Base-by-base conservation (phyloP, 1,284 basidiomycete genomes). In the Hymenochaete sp. region DNA sequence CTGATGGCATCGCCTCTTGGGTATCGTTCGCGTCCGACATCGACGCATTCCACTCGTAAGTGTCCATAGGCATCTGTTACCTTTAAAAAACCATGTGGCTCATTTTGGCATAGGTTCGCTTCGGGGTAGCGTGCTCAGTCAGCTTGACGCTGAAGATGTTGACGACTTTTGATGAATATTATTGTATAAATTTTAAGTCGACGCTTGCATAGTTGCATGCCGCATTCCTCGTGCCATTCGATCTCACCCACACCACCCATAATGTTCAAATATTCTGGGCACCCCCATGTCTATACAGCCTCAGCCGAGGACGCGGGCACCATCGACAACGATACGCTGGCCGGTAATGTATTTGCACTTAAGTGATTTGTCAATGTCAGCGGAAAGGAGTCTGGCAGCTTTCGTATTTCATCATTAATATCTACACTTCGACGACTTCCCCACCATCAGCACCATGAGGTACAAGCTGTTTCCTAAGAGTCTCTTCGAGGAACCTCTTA, bases 381-480 rank as follows among this genome's bases (percentile, higher is more conserved):
- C n/a, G n/a, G n/a, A n/a, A n/a, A n/a, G n/a, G n/a, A n/a, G n/a
- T n/a, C n/a, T n/a, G n/a, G n/a, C n/a, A n/a, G n/a, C n/a, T n/a
- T n/a, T n/a, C 44, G 45, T 40, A 56, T 53, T 56, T 55, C 55
- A 55, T 56, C 2, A 52, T 33, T 42, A 53, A 56, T 11, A 56
- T 33, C 36, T 55, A 56, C n/a, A 52, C 48, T 31, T 56, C 53
- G 1, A 53, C 53, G 25, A 54, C 43, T 45, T 56, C 55, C 3
- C 50, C 48, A 10, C 52, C 46, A 2, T 45, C 38, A 10, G 43
- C 52, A n/a, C 52, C 40, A 29, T 51, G 50, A 31, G 51, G 42
- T 5, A 55, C 52, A 5, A 51, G 41, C 4, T 52, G 38, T 3
- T 36, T 35, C 16, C n/a, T n/a, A n/a, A n/a, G n/a, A n/a, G n/a